Evolutionary conservation across 371 early-diverging fungal species (phyloP).

Genomic region (Mortierella sp.): DNA sequence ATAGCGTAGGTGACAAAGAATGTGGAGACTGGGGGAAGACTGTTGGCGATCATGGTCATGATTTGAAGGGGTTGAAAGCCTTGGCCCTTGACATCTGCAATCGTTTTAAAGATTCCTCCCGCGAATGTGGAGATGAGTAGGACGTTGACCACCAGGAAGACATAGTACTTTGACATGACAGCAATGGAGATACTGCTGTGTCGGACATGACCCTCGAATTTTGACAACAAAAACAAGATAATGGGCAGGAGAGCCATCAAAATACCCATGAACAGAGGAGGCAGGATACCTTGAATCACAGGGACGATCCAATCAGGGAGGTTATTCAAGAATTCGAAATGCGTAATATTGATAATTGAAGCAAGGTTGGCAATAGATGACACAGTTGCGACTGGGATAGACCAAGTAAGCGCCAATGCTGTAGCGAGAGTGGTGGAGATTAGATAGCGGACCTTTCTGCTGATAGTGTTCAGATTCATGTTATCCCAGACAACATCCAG

Average conservation of each 20-base stretch:
- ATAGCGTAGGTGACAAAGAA: constrained; percentile 89
- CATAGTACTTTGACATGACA: constrained; percentile 74
- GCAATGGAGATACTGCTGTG: constrained; percentile 72
- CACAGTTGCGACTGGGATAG: constrained; percentile 74
- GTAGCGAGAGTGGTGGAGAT: constrained; percentile 63
- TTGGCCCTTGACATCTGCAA: constrained; percentile 56
- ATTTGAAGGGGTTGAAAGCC: constrained; percentile 58
- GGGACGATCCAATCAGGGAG: constrained; percentile 60
- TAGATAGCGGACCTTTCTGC: constrained; percentile 68
- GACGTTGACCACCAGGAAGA: constrained; percentile 87
- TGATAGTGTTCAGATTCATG: constrained; percentile 70
- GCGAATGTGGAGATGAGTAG: constrained; percentile 83
- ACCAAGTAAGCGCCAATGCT: constrained; percentile 79
- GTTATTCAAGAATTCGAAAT: constrained; percentile 58
- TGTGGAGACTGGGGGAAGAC: constrained; percentile 77
- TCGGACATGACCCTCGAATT: constrained; percentile 77
- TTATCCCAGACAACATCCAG: constrained; percentile 90
- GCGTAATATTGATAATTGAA: constrained; percentile 3
- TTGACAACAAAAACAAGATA: constrained; percentile 74
- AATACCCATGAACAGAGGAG: constrained; percentile 77
- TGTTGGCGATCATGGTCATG: constrained; percentile 64
- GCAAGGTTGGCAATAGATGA: constrained; percentile 70
- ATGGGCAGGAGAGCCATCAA: constrained; percentile 81
- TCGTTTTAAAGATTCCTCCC: constrained; percentile 69
- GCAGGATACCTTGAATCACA: constrained; percentile 85